These are phyloP conservation scores for Coemansia sp. DNA, from an alignment of 192 early-diverging fungal species.

Conservation along the genomic window DNA sequence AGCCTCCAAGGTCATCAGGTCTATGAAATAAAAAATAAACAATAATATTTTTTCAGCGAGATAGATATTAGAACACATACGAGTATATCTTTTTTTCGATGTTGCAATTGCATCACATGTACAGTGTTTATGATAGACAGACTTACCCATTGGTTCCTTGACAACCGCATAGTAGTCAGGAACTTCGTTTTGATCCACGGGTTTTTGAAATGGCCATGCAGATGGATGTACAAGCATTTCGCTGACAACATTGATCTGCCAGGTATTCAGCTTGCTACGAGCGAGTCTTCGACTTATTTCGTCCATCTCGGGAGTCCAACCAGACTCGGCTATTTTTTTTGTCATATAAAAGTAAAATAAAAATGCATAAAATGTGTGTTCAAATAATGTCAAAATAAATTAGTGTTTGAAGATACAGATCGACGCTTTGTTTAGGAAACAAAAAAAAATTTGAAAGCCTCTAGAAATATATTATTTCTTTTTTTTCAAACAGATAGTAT, in stretches of 20 bases:
- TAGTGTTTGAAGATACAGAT: background rate
- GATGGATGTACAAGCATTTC: slow-evolving; percentile 76
- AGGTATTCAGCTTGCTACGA: slow-evolving; percentile 55
- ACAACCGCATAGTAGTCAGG: slow-evolving; percentile 95
- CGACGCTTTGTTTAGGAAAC: background rate
- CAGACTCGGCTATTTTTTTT: slow-evolving; percentile 67
- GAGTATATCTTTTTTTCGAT: too few species aligned
- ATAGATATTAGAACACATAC: background rate
- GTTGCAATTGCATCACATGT: too few species aligned
- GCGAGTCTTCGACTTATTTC: slow-evolving; percentile 43
- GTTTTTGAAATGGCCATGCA: slow-evolving; percentile 93
- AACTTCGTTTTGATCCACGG: slow-evolving; percentile 85
- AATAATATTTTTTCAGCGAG: background rate
- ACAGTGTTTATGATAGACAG: background rate
- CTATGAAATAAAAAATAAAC: slow-evolving; percentile 18
- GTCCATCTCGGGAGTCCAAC: slow-evolving; percentile 93
- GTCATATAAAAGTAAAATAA: background rate
- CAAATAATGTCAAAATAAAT: background rate
- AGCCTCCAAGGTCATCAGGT: slow-evolving; percentile 80
- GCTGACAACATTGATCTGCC: slow-evolving; percentile 69
- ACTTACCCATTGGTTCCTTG: slow-evolving; percentile 87
- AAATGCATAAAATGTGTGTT: background rate
- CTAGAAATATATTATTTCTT: too few species aligned
- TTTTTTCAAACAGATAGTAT: too few species aligned
- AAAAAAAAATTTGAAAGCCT: too few species aligned